Evolutionary conservation across 305 asterid species (phyloP).

Genomic region (Fraxinus floribunda): DNA sequence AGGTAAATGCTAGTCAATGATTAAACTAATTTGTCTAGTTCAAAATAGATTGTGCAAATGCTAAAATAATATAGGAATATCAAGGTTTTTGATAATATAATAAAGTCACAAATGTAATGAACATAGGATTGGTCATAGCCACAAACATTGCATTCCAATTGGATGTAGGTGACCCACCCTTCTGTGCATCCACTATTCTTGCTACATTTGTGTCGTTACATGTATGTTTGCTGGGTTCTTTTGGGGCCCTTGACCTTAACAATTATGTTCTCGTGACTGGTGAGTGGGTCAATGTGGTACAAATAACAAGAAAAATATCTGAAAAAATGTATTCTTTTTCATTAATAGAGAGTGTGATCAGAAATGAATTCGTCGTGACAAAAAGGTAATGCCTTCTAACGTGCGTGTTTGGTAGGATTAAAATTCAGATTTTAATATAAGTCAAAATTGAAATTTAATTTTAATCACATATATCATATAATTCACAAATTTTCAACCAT

Average conservation of each 20-base stretch:
- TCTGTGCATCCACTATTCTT: neutral
- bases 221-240: neutral
- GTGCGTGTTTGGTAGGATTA: no score
- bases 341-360: neutral
- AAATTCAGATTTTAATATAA: no score
- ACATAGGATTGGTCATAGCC: neutral
- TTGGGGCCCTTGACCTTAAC: neutral
- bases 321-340: neutral
- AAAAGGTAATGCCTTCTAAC: no score
- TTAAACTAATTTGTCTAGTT: neutral
- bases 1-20: neutral
- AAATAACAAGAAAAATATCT: neutral
- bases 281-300: neutral
- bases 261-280: neutral
- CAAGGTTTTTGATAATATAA: no score
- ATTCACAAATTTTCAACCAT: no score
- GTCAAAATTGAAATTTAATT: no score
- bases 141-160: neutral
- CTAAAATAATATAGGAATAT: neutral
- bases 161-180: neutral
- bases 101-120: neutral
- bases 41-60: neutral
- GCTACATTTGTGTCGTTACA: neutral
- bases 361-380: neutral
- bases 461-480: no score